phyloP scores from a whole-genome alignment of 331 rosid species.

The Quercus tomentella region DNA sequence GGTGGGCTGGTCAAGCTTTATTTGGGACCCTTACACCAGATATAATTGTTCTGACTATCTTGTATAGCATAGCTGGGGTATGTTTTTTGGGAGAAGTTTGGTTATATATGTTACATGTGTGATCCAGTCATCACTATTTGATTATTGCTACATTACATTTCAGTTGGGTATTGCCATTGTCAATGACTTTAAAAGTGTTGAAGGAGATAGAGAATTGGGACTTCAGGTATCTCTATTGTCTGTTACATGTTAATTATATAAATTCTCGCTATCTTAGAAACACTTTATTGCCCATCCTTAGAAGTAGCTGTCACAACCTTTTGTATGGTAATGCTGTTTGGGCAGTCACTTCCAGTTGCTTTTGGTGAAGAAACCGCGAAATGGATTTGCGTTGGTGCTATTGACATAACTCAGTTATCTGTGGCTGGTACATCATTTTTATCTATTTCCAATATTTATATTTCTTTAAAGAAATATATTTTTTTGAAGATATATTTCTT shows the following conservation, averaged over 20 bases:
- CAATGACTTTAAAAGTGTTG: slow-evolving; percentile 94
- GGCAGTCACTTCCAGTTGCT: slow-evolving; percentile 96
- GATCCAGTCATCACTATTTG: not conserved
- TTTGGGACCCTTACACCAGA: slow-evolving; percentile 97
- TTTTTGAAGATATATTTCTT: not conserved
- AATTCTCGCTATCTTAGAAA: not conserved
- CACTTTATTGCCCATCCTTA: slow-evolving; percentile 4
- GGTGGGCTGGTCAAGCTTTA: slow-evolving; percentile 99
- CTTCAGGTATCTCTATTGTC: slow-evolving; percentile 67
- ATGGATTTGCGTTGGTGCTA: slow-evolving; percentile 98
- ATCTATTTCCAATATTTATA: not conserved
- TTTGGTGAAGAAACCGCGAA: slow-evolving; percentile 95
- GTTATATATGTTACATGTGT: slow-evolving; percentile 2
- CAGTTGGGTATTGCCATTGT: slow-evolving; percentile 98
- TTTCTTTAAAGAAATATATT: not conserved
- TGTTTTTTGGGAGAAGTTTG: slow-evolving; percentile 25
- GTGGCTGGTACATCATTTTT: slow-evolving; percentile 55
- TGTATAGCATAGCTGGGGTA: slow-evolving; percentile 99
- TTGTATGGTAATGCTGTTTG: slow-evolving; percentile 28
- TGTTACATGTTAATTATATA: not conserved
- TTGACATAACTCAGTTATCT: slow-evolving; percentile 90
- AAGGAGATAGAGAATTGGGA: slow-evolving; percentile 97
- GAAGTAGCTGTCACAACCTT: slow-evolving; percentile 19
- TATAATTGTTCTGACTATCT: slow-evolving; percentile 71
- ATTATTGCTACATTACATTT: slow-evolving; percentile 12